These are phyloP conservation scores for Tuber borchii DNA, from an alignment of 495 filamentous ascomycete genomes.

Conservation along the genomic window DNA sequence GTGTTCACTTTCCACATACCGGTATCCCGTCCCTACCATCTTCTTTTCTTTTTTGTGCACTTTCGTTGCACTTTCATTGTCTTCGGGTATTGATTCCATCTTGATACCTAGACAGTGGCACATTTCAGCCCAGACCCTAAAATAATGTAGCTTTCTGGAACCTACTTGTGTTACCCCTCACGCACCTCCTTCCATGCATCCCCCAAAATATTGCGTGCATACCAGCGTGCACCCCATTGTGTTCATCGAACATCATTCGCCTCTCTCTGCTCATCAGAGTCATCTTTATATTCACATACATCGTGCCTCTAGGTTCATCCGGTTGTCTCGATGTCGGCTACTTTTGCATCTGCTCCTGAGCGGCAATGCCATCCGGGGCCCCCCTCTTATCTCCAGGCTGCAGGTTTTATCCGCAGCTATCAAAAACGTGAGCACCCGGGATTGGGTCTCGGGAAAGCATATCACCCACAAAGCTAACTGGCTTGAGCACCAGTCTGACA, in stretches of 20 bases:
- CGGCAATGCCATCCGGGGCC: conserved; percentile 1
- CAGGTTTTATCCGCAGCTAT: background rate
- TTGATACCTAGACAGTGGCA: background rate
- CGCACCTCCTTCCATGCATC: background rate
- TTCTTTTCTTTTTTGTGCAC: background rate
- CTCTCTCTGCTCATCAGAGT: background rate
- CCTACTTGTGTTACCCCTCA: background rate
- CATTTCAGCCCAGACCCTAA: background rate
- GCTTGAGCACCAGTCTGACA: background rate
- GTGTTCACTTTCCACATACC: background rate
- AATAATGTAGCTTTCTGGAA: background rate
- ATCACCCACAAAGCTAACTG: background rate
- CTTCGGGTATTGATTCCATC: background rate
- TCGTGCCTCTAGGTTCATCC: conserved; percentile 3
- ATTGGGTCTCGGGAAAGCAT: background rate
- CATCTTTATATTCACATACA: background rate
- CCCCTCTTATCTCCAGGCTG: background rate
- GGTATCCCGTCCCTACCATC: background rate
- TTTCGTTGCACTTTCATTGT: background rate
- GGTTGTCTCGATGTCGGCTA: background rate
- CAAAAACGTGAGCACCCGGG: background rate
- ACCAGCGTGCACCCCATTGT: background rate
- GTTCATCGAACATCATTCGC: background rate
- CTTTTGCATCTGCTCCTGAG: conserved; percentile 2
- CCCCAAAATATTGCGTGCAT: background rate